Evolutionary conservation across 495 filamentous ascomycete genomes (phyloP).

Genomic region (Acidomyces sp.): DNA sequence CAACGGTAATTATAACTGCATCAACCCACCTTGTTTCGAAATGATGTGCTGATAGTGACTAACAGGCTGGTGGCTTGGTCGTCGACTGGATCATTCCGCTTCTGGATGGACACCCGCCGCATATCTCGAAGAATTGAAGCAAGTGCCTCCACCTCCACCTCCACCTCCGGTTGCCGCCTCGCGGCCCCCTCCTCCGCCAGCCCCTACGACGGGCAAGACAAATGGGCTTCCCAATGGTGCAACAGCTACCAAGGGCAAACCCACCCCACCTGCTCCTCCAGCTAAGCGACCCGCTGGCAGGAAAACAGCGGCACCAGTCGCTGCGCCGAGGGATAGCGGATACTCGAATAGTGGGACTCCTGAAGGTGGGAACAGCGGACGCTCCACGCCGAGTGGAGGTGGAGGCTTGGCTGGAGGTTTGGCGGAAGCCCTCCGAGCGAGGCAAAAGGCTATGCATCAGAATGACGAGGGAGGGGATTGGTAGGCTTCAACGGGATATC

Average conservation of each 20-base stretch:
- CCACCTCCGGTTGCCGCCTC: conserved; percentile 26
- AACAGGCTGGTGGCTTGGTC: conserved; percentile 89
- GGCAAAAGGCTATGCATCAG: conserved; percentile 57
- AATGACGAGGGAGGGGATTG: conserved; percentile 52
- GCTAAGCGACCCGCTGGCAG: conserved; percentile 67
- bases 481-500: too few relatives aligned
- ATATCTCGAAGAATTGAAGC: conserved; percentile 70
- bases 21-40: conserved; percentile 22
- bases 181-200: conserved; percentile 46
- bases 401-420: conserved; percentile 67
- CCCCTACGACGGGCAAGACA: conserved; percentile 35
- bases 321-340: conserved; percentile 40
- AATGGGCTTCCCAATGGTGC: conserved; percentile 40
- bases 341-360: conserved; percentile 38
- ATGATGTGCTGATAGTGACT: conserved; percentile 2
- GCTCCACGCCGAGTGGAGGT: conserved; percentile 48
- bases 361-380: conserved; percentile 48
- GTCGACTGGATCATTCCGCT: conserved; percentile 44
- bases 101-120: conserved; percentile 90
- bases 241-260: conserved; percentile 46
- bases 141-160: conserved; percentile 29
- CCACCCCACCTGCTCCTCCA: conserved; percentile 68
- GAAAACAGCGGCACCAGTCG: conserved; percentile 49
- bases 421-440: conserved; percentile 64
- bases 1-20: too few relatives aligned